Base-by-base conservation (phyloP, 2,329 filamentous ascomycete genomes). In the Aspergillus fischeri region DNA sequence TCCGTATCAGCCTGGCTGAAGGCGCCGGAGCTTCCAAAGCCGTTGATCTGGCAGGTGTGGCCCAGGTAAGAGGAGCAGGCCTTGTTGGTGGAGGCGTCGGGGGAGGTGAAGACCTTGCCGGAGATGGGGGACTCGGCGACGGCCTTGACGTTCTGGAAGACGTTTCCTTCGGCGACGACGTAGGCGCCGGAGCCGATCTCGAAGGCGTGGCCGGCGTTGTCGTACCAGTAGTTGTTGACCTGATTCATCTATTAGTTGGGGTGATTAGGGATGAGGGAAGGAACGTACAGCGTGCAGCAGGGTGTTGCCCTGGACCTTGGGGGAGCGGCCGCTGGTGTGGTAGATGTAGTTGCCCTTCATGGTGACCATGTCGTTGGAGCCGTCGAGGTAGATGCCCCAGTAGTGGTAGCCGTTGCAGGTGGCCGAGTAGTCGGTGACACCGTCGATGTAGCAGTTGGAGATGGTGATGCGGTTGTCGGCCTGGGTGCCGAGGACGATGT, bases 331-430 rank as follows among this genome's bases (percentile, higher is more conserved):
- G 11, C 77, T 80, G 51, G 80, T 80, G 70, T 83, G 77, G 77
- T 85, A 81, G 66, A 86, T 75, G 74, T 85, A 85, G 78, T 86
- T 86, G 62, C 77, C 77, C 75, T 84, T 82, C 67, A 86, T 66
- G 60, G 84, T 86, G 65, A 86, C 75, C 59, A 80, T 65, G 66
- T 86, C 84, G 67, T 72, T 77, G 56, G 77, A 76, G n/a, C 84
- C 84, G 44, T 77, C 79, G 51, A 86, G 76, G 74, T 83, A 83
- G 60, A 85, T 68, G 35, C 73, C 78, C 83, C 83, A 86, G 78
- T 86, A 85, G 73, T 85, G 82, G 70, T 83, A 77, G 28, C 74
- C 76, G 66, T 86, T 75, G 70, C 84, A 86, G 48, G 78, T 81
- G 4, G 84, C 79, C 6, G 82, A 85, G 75, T 77, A 86, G 24